Evolutionary conservation across 2,329 filamentous ascomycete genomes (phyloP), one percentile per base, ranked within the genome.

Genomic region (Diaporthe helianthi): DNA sequence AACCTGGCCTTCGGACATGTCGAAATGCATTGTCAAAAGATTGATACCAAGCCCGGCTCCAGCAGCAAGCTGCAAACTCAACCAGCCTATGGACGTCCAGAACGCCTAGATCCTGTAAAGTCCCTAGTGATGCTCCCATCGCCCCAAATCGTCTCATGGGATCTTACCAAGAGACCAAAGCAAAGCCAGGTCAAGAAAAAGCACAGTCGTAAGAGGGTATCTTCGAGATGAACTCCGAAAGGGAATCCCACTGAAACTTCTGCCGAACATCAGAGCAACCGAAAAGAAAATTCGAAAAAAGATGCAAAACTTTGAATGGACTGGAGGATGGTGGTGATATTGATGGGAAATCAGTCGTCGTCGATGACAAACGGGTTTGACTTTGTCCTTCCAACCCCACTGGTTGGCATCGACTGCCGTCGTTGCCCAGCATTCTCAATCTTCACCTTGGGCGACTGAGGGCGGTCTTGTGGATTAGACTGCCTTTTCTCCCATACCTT

Each of bases 331-430:
- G 15, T 8, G 24, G 36, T 29, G 36, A 9, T 44, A 24, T 44
- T 17, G 7, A 10, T 9, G 15, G 17, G 10, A 41, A 36, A 33
- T 54, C 26, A 53, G 51, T 44, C 31, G 29, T 65, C 63, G 22
- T 67, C 65, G 31, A 67, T 67, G 22, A 67, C 31, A 26, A 67
- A 26, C 2, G 65, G 65, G 22, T 67, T 33, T 26, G 52, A 49
- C 13, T 22, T 24, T 12, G 65, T 47, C 6, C 24, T 49, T 19
- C 65, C 65, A 49, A 10, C 22, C n/a, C 65, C 52, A 41, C 13
- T 19, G 10, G 38, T 17, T 26, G 52, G 49, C 52, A 58, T 58
- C 31, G 41, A 58, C 31, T 26, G 41, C n/a, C 44, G 65, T 33
- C 65, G 52, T 51, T 22, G 41, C 49, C 22, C 52, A 47, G 22